phyloP scores from a whole-genome alignment of 345 rosid genomes.

The Eucalyptus tenuipes region DNA sequence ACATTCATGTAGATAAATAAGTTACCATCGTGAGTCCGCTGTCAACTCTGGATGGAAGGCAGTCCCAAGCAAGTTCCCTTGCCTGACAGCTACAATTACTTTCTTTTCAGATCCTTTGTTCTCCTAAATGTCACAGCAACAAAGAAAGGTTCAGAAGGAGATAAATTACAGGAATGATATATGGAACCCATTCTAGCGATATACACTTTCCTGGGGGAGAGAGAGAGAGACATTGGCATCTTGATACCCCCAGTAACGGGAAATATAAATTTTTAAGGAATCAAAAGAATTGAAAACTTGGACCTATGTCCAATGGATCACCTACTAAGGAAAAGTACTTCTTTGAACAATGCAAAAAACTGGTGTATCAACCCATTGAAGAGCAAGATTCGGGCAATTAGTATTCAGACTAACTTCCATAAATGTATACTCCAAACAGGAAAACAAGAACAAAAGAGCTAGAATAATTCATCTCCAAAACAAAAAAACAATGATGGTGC shows the following conservation, averaged over 20 bases:
- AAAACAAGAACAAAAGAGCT: neutral
- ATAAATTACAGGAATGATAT: neutral
- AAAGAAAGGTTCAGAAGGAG: neutral
- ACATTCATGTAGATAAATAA: neutral
- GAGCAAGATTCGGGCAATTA: neutral
- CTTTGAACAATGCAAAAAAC: neutral
- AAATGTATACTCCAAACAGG: neutral
- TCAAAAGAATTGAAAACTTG: neutral
- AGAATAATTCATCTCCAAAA: neutral
- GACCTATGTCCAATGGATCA: neutral
- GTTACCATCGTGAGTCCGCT: conserved; percentile 85
- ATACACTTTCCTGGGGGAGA: neutral
- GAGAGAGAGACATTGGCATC: neutral
- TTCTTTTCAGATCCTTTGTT: conserved; percentile 45
- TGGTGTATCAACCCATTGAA: neutral
- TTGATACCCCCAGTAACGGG: neutral
- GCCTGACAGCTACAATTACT: conserved; percentile 82
- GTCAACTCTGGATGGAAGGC: conserved; percentile 98
- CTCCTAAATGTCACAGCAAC: conserved; percentile 34
- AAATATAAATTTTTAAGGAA: neutral
- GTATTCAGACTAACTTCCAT: neutral
- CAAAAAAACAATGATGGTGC: neutral
- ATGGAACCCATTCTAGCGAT: neutral
- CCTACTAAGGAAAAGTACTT: neutral
- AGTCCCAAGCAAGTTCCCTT: conserved; percentile 74